Conservation (phyloP, 495 filamentous ascomycete genomes). For the Penicillium cosmopolitanum region DNA sequence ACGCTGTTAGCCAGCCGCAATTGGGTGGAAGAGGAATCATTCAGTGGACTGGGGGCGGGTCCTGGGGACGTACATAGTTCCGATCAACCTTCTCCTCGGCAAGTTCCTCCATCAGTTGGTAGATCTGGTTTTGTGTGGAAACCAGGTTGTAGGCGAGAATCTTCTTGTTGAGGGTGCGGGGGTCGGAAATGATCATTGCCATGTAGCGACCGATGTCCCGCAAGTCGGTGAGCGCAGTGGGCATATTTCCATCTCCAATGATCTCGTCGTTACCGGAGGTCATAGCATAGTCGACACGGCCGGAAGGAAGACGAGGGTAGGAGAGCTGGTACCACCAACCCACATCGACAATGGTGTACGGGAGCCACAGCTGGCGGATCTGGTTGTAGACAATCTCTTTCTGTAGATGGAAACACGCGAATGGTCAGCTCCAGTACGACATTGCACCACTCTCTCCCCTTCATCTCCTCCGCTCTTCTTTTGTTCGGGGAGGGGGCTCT, state of each 20-base stretch:
- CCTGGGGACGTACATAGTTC: slow-evolving; percentile 48
- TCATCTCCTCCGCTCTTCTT: neutral
- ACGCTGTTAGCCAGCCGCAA: slow-evolving; percentile 11
- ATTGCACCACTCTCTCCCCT: neutral
- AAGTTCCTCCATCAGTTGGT: slow-evolving; percentile 52
- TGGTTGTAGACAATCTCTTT: slow-evolving; percentile 61
- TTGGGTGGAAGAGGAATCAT: neutral
- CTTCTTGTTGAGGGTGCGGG: slow-evolving; percentile 60
- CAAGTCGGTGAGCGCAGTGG: slow-evolving; percentile 53
- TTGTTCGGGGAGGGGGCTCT: too few species aligned
- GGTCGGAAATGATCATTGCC: slow-evolving; percentile 57
- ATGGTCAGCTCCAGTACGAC: slow-evolving; percentile 14
- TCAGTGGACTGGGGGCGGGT: neutral
- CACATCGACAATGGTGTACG: slow-evolving; percentile 65
- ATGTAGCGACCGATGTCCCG: slow-evolving; percentile 61
- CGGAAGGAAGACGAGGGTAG: slow-evolving; percentile 55
- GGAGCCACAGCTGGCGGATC: slow-evolving; percentile 54
- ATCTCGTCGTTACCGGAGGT: slow-evolving; percentile 48
- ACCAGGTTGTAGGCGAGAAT: slow-evolving; percentile 57
- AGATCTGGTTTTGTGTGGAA: slow-evolving; percentile 53
- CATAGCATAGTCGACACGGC: slow-evolving; percentile 56
- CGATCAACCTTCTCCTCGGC: slow-evolving; percentile 57
- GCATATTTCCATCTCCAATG: slow-evolving; percentile 53
- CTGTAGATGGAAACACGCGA: slow-evolving; percentile 24
- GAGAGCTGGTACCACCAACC: slow-evolving; percentile 64